These are phyloP conservation scores for Kockovaella imperatae DNA, from an alignment of 768 basidiomycete species.

Conservation along the genomic window DNA sequence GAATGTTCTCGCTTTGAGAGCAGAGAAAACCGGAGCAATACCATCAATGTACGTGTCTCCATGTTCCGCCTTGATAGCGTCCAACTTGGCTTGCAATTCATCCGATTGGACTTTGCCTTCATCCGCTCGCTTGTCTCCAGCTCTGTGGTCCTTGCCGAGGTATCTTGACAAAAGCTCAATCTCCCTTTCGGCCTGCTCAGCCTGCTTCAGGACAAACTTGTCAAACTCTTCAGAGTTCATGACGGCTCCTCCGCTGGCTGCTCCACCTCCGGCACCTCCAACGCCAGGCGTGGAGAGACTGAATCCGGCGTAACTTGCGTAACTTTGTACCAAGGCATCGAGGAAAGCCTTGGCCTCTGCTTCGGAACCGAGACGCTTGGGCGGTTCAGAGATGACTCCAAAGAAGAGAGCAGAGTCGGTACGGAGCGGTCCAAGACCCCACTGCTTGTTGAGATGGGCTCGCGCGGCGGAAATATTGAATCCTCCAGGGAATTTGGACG, in stretches of 20 bases:
- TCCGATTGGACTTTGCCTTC: conserved; percentile 56
- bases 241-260: conserved; percentile 60
- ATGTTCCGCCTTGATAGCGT: conserved; percentile 81
- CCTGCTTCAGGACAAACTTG: conserved; percentile 89
- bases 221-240: conserved; percentile 98
- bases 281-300: conserved; percentile 64
- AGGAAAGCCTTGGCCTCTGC: conserved; percentile 90
- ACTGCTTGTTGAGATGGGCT: conserved; percentile 76
- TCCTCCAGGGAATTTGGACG: conserved; percentile 97
- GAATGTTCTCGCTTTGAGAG: conserved; percentile 93
- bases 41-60: conserved; percentile 90
- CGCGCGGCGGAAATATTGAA: conserved; percentile 93
- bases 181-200: conserved; percentile 84
- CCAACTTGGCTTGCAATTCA: conserved; percentile 74
- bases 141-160: conserved; percentile 83
- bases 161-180: conserved; percentile 97
- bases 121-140: conserved; percentile 83
- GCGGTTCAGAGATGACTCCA: conserved; percentile 84
- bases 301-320: conserved; percentile 84
- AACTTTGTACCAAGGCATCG: conserved; percentile 70
- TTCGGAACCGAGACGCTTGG: conserved; percentile 86
- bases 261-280: conserved; percentile 55
- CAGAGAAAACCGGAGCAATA: conserved; percentile 88
- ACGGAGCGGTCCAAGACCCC: conserved; percentile 88
- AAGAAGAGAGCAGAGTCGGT: conserved; percentile 84